Conservation (phyloP, 139 green algal species). For the Chlamydomonas incerta region DNA sequence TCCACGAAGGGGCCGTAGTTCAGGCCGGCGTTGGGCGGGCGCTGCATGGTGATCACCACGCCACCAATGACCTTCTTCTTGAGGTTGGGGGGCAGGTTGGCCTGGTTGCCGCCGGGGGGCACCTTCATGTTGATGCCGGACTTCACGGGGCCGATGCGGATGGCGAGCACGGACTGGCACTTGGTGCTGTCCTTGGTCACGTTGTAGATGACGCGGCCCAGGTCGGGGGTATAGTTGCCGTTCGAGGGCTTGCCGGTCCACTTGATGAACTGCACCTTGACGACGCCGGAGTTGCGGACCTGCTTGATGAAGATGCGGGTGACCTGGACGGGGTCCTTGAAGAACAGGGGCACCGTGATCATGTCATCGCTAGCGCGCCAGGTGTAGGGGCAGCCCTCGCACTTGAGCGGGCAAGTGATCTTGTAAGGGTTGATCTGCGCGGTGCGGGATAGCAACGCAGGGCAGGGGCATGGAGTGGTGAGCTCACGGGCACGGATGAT, state of each 20-base stretch:
- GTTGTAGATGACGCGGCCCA: background rate
- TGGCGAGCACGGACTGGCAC: background rate
- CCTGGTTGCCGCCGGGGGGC: no score
- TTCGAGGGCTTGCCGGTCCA: background rate
- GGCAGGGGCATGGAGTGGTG: no score
- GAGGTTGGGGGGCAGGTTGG: no score
- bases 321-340: conserved; percentile 7
- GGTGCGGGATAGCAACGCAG: no score
- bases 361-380: background rate
- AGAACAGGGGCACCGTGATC: background rate
- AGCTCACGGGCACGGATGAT: no score
- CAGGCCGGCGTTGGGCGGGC: no score
- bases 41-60: no score
- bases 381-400: background rate
- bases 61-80: no score
- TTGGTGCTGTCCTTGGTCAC: background rate
- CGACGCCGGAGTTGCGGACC: background rate
- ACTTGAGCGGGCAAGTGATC: background rate
- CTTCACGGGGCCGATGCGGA: background rate
- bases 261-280: conserved; percentile 18
- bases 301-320: conserved; percentile 1
- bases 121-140: no score
- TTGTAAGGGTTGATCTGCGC: background rate
- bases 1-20: no score
- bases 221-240: no score